Base-by-base conservation (phyloP, 2,329 filamentous ascomycete species). In the Trichoderma asperellum region DNA sequence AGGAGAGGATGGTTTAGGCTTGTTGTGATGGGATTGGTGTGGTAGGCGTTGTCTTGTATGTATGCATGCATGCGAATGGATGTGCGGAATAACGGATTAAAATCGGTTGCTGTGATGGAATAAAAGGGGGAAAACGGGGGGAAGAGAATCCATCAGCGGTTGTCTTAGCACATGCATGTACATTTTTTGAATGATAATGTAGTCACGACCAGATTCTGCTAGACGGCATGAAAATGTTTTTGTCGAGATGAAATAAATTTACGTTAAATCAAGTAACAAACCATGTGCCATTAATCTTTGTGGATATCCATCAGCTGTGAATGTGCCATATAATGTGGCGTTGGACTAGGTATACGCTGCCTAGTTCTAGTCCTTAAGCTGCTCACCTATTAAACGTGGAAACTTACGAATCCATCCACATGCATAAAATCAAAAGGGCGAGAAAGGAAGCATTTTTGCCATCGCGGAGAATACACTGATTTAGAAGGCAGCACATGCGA, bases 121-220 rank as follows among this genome's bases (percentile, higher is more conserved):
- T 24, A 21, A 27, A 34, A 37, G 14, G 52, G 49, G 7, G 55
- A 55, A 32, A 40, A 27, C 14, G 32, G 29, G 29, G 55, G 18
- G 52, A 1, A 1, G 21, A 53, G 29, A 34, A 18, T 24, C 16
- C 37, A 43, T 14, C 24, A 32, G 34, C 27, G 61, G 35, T 64
- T 40, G 47, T 64, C 49, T 63, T 34, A 64, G 18, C 27, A 61
- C 43, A 55, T 53, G 43, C 43, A 55, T 59, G 27, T 68, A 68
- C 6, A 55, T 35, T 16, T 62, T 49, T 43, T 56, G 18, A 52
- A 56, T 62, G 56, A 57, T 62, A 63, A 57, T 29, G 49, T 56
- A 66, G 21, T 47, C 27, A 59, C 55, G 63, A 59, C 29, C 21
- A 27, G 29, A 59, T 59, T 29, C 47, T 40, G 29, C 55, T 67